These are phyloP conservation scores for Solanum aculeatissimum DNA, from an alignment of 305 asterid genomes.

Conservation along the genomic window DNA sequence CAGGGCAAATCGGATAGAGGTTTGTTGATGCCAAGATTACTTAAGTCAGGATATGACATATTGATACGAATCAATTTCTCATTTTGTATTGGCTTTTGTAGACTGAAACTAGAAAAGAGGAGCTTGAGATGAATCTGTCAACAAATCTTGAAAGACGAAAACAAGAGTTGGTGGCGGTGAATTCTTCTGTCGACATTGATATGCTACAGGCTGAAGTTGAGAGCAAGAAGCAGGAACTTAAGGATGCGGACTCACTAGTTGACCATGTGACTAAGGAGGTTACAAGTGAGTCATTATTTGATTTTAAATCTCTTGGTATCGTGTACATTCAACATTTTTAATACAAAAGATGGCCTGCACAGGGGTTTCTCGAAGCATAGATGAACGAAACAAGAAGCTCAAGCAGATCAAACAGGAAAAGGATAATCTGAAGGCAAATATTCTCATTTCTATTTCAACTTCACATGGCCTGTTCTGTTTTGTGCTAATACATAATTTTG, in stretches of 20 bases:
- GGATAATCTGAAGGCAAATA: slow-evolving; percentile 59
- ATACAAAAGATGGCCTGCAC: slow-evolving; percentile 8
- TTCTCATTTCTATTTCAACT: slow-evolving; percentile 7
- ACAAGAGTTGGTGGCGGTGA: slow-evolving; percentile 88
- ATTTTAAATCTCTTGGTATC: neutral
- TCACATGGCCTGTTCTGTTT: slow-evolving; percentile 1
- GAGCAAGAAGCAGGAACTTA: slow-evolving; percentile 67
- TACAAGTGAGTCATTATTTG: slow-evolving; percentile 39
- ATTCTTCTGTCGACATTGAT: slow-evolving; percentile 59
- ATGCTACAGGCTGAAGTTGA: slow-evolving; percentile 71
- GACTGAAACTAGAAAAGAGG: slow-evolving; percentile 91
- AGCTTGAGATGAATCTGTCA: slow-evolving; percentile 96
- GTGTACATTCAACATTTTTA: slow-evolving; percentile 4
- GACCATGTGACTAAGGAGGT: slow-evolving; percentile 59
- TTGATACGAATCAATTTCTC: neutral
- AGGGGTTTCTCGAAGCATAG: slow-evolving; percentile 60
- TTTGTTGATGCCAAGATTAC: slow-evolving; percentile 14
- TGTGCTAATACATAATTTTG: slow-evolving; percentile 16
- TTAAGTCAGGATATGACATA: neutral
- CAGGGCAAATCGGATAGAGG: slow-evolving; percentile 88
- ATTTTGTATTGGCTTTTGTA: slow-evolving; percentile 10
- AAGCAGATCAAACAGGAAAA: slow-evolving; percentile 64
- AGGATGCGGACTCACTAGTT: slow-evolving; percentile 49
- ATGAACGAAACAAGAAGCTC: slow-evolving; percentile 45
- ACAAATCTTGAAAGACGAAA: slow-evolving; percentile 90